A percentile compares a stretch with the other conserved stretches of the same genome.
Evolutionary conservation across 2,329 filamentous ascomycete species (phyloP).

Genomic region (Penicillium hesseltinei): DNA sequence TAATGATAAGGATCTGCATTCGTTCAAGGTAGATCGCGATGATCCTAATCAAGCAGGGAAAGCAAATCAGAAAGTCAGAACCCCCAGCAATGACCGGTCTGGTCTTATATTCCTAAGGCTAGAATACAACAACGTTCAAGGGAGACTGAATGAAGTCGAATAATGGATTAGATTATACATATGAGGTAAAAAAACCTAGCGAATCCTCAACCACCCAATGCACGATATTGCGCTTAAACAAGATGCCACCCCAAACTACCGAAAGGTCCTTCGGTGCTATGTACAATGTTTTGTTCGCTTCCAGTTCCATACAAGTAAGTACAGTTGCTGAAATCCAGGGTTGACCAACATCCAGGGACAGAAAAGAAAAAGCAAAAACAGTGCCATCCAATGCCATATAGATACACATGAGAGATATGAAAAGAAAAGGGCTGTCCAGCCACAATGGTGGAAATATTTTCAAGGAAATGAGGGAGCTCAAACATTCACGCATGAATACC

Average conservation of each 20-base stretch:
- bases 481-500: background rate
- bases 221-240: background rate
- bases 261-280: conserved; percentile 1
- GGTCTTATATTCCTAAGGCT: background rate
- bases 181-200: background rate
- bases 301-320: conserved; percentile 3
- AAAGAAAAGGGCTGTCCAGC: background rate
- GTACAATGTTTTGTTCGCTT: conserved; percentile 1
- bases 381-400: background rate
- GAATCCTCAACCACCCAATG: background rate
- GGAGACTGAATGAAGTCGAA: background rate
- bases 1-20: background rate
- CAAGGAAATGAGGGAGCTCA: background rate
- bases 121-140: too few relatives aligned
- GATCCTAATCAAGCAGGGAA: background rate
- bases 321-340: background rate
- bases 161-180: conserved; percentile 1
- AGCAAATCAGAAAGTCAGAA: background rate
- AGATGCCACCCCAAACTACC: background rate
- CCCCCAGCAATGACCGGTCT: background rate
- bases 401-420: background rate
- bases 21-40: background rate
- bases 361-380: background rate
- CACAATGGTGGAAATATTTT: background rate
- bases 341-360: background rate